Conservation (phyloP, 2,329 filamentous ascomycete species). For the Scedosporium minutisporum region DNA sequence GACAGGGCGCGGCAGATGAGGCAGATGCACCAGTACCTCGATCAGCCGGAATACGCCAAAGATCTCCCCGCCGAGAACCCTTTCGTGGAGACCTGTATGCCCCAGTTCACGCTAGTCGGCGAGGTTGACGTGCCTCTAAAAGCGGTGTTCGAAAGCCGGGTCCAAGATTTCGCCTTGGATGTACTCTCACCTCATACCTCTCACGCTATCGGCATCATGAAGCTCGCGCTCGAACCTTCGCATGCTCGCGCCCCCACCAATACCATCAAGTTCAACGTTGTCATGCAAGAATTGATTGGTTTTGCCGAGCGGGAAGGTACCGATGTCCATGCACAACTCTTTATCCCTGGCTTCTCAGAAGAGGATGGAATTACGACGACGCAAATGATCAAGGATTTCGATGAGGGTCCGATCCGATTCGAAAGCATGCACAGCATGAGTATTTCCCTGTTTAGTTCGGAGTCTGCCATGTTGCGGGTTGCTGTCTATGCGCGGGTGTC, state of each 20-base stretch:
- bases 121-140: constrained; percentile 87
- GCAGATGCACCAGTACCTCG: constrained; percentile 92
- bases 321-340: constrained; percentile 93
- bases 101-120: constrained; percentile 83
- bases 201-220: constrained; percentile 81
- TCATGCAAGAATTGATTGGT: constrained; percentile 91
- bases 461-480: constrained; percentile 66
- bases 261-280: constrained; percentile 94
- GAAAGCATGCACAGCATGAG: constrained; percentile 99
- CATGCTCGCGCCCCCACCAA: constrained; percentile 85
- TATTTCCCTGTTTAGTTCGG: constrained; percentile 61
- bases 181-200: constrained; percentile 87
- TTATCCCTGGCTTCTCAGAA: constrained; percentile 81
- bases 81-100: constrained; percentile 84
- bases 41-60: constrained; percentile 87
- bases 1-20: constrained; percentile 85
- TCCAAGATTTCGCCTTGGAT: constrained; percentile 89
- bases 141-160: constrained; percentile 86
- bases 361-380: constrained; percentile 90
- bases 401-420: constrained; percentile 84
- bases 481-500: constrained; percentile 89
- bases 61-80: constrained; percentile 90
- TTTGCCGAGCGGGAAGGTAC: constrained; percentile 94
- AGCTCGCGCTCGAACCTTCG: constrained; percentile 84
- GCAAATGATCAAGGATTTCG: constrained; percentile 87